These are phyloP conservation scores for Giardia duodenalis DNA, from an alignment of 208 protist species.

Conservation along the genomic window DNA sequence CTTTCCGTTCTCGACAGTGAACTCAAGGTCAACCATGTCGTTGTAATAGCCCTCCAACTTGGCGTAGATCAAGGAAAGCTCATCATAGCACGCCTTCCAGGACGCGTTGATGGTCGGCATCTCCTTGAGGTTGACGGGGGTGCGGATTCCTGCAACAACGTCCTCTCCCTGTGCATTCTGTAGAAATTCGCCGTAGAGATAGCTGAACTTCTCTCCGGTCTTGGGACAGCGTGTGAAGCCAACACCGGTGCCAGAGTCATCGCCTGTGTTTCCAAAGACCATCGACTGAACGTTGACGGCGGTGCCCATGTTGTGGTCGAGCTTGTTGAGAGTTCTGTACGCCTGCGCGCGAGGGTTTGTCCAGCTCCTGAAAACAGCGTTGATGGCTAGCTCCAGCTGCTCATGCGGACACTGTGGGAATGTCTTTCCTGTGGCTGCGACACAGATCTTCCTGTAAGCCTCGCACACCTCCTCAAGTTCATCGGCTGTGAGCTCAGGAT, in stretches of 20 bases:
- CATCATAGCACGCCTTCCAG: conserved; percentile 62
- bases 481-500: conserved; percentile 61
- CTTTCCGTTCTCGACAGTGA: conserved; percentile 72
- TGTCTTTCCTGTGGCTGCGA: conserved; percentile 52
- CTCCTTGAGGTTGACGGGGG: conserved; percentile 61
- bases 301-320: conserved; percentile 63
- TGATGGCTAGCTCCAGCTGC: conserved; percentile 58
- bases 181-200: conserved; percentile 79
- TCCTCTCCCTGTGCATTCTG: conserved; percentile 78
- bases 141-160: conserved; percentile 77
- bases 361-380: conserved; percentile 71
- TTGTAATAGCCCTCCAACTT: conserved; percentile 67
- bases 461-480: conserved; percentile 45
- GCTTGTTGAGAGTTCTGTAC: conserved; percentile 68
- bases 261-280: conserved; percentile 76
- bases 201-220: conserved; percentile 66
- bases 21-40: conserved; percentile 84
- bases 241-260: conserved; percentile 70
- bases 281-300: conserved; percentile 77
- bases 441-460: conserved; percentile 40
- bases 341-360: conserved; percentile 62
- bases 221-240: conserved; percentile 72
- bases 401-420: conserved; percentile 68
- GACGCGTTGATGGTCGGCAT: conserved; percentile 59
- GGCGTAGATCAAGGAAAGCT: conserved; percentile 60